Conservation (phyloP, 257 asterid genomes). For the Primulina tabacum region DNA sequence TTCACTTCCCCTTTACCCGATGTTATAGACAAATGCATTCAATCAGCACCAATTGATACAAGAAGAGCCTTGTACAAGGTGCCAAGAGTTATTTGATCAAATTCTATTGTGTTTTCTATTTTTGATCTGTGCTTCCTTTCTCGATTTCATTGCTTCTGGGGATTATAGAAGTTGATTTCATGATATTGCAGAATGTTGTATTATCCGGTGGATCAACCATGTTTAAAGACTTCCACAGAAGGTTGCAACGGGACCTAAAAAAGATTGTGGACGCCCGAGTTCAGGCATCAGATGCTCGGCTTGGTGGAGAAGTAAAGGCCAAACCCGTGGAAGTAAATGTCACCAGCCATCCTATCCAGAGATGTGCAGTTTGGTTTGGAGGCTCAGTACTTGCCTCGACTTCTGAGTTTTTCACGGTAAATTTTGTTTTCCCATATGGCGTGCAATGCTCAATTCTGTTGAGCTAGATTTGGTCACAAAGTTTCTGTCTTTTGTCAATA, state of each 20-base stretch:
- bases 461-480: neutral
- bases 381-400: constrained; percentile 97
- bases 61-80: constrained; percentile 97
- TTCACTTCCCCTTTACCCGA: constrained; percentile 79
- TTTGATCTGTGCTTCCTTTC: constrained; percentile 18
- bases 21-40: constrained; percentile 90
- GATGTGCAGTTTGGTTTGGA: constrained; percentile 98
- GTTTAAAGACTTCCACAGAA: constrained; percentile 88
- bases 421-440: constrained; percentile 10
- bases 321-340: constrained; percentile 94
- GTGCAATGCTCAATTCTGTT: neutral
- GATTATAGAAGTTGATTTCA: constrained; percentile 20
- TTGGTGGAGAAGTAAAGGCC: constrained; percentile 65
- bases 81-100: constrained; percentile 18
- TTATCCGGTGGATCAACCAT: constrained; percentile 95
- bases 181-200: constrained; percentile 68
- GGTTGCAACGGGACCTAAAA: constrained; percentile 84
- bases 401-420: constrained; percentile 86
- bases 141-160: constrained; percentile 1
- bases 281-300: constrained; percentile 61
- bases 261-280: constrained; percentile 88
- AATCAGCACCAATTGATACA: constrained; percentile 98
- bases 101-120: constrained; percentile 14
- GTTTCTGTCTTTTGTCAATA: neutral
- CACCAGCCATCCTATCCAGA: constrained; percentile 88